Evolutionary conservation across 805 yeast species (phyloP).

Genomic region (Suhomyces tanzawaensis): DNA sequence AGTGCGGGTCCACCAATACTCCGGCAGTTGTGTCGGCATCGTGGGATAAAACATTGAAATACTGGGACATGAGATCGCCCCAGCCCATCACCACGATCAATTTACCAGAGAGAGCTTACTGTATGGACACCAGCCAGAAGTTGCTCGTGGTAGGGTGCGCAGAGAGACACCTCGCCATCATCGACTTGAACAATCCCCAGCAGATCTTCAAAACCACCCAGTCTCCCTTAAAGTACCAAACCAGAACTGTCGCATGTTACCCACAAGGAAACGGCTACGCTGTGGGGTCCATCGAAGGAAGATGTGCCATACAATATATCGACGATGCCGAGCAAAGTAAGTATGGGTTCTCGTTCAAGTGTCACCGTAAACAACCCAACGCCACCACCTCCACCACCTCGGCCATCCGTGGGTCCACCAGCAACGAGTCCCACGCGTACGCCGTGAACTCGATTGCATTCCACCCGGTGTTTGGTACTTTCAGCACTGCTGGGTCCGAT

Average conservation of each 20-base stretch:
- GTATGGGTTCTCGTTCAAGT: slow-evolving; percentile 84
- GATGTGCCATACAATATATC: slow-evolving; percentile 91
- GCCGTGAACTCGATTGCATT: slow-evolving; percentile 77
- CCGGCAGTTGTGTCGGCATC: slow-evolving; percentile 88
- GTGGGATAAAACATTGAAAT: slow-evolving; percentile 92
- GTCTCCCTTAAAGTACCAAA: slow-evolving; percentile 88
- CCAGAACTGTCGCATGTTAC: slow-evolving; percentile 77
- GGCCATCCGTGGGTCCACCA: slow-evolving; percentile 24
- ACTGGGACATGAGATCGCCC: slow-evolving; percentile 91
- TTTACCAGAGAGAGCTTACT: slow-evolving; percentile 87
- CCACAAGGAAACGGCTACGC: slow-evolving; percentile 94
- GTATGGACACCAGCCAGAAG: slow-evolving; percentile 81
- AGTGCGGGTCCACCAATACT: slow-evolving; percentile 80
- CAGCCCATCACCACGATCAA: slow-evolving; percentile 77
- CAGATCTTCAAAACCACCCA: slow-evolving; percentile 67
- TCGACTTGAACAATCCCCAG: slow-evolving; percentile 82
- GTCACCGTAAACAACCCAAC: slow-evolving; percentile 69
- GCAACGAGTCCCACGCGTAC: slow-evolving; percentile 62
- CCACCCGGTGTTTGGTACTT: slow-evolving; percentile 89
- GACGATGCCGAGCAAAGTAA: slow-evolving; percentile 75
- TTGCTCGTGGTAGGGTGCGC: slow-evolving; percentile 93
- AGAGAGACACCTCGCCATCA: slow-evolving; percentile 72
- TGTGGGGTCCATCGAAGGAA: slow-evolving; percentile 89
- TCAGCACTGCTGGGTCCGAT: slow-evolving; percentile 92
- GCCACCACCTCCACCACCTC: slow-evolving; percentile 32